These are phyloP conservation scores for Arabidopsis lyrata DNA, from an alignment of 441 rosid genomes.

Conservation along the genomic window DNA sequence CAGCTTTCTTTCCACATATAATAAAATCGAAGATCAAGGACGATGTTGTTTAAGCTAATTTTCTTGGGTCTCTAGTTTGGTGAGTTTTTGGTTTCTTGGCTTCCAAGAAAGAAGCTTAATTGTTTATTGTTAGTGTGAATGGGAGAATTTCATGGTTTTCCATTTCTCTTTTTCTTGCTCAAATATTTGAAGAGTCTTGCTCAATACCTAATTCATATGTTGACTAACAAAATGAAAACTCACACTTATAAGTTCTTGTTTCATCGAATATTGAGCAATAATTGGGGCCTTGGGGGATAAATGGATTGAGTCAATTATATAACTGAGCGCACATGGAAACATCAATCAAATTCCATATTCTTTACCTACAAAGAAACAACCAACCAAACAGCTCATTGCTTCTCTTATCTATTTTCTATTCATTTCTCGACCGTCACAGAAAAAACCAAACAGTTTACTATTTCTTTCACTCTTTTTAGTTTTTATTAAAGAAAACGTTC, in stretches of 20 bases:
- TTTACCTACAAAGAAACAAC: constrained; percentile 14
- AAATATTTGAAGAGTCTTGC: too few relatives aligned
- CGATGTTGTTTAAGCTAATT: neutral
- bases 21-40: neutral
- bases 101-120: constrained; percentile 7
- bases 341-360: constrained; percentile 26
- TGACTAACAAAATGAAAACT: neutral
- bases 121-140: neutral
- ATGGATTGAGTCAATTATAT: constrained; percentile 9
- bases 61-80: neutral
- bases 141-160: neutral
- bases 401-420: constrained; percentile 2
- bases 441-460: neutral
- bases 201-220: neutral
- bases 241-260: constrained; percentile 1
- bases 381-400: constrained; percentile 23
- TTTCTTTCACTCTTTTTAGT: neutral
- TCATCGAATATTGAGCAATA: neutral
- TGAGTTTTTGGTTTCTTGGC: constrained; percentile 7
- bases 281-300: constrained; percentile 21
- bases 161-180: neutral
- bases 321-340: constrained; percentile 36
- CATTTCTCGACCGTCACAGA: constrained; percentile 11
- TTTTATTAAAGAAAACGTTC: neutral
- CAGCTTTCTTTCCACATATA: neutral